Conservation (phyloP, 1,139 yeast genomes). For the Hansenula anomala region DNA sequence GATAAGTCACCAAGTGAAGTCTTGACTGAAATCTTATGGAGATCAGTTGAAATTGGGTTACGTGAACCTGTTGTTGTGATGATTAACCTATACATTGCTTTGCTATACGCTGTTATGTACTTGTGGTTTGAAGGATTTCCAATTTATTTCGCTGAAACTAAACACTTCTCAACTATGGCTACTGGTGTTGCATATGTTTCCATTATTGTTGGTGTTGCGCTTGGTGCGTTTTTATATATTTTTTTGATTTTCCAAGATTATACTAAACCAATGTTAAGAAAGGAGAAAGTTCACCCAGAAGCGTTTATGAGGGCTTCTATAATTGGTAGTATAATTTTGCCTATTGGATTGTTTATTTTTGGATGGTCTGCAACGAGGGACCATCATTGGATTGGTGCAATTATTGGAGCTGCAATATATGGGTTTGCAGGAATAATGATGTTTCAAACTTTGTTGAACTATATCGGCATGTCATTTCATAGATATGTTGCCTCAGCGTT, state of each 20-base stretch:
- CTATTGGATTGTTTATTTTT: conserved; percentile 41
- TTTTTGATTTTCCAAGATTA: conserved; percentile 15
- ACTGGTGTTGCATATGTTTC: conserved; percentile 43
- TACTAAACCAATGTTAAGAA: conserved; percentile 22
- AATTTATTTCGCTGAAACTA: conserved; percentile 40
- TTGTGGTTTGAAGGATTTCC: conserved; percentile 63
- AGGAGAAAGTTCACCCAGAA: conserved; percentile 32
- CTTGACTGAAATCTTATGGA: conserved; percentile 40
- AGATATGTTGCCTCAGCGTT: conserved; percentile 52
- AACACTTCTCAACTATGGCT: conserved; percentile 45
- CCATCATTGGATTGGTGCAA: conserved; percentile 40
- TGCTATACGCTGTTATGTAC: conserved; percentile 50
- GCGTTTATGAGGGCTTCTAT: conserved; percentile 40
- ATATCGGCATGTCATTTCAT: conserved; percentile 29
- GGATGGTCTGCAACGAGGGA: conserved; percentile 43
- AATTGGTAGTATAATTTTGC: conserved; percentile 37
- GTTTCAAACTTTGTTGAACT: conserved; percentile 33
- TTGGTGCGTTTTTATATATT: conserved; percentile 8
- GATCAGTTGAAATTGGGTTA: conserved; percentile 40
- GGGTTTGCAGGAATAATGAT: conserved; percentile 35
- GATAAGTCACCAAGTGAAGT: conserved; percentile 25
- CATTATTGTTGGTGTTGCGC: conserved; percentile 37
- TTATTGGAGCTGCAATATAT: conserved; percentile 38
- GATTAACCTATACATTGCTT: conserved; percentile 45
- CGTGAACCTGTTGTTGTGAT: conserved; percentile 42